Conservation (phyloP, 106 monocot genomes). For the Dendrobium nobile region DNA sequence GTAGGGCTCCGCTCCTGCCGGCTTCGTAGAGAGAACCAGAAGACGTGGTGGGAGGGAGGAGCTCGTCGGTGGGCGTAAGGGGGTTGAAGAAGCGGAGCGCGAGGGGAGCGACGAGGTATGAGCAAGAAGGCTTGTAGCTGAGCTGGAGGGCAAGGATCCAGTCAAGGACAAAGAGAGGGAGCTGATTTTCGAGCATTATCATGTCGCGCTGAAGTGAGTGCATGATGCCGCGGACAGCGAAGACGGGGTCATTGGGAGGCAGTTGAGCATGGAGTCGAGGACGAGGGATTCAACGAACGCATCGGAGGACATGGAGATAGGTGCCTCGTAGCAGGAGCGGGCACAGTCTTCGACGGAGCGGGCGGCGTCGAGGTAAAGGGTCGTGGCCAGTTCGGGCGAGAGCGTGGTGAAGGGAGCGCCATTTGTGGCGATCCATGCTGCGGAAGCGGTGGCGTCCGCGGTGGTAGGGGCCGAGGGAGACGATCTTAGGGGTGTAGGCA, state of each 20-base stretch:
- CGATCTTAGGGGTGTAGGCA: too few species aligned
- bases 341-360: too few species aligned
- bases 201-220: slow-evolving; percentile 68
- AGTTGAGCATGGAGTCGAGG: slow-evolving; percentile 54
- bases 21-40: slow-evolving; percentile 13
- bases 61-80: slow-evolving; percentile 66
- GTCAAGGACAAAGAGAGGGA: slow-evolving; percentile 81
- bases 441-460: too few species aligned
- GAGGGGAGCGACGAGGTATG: slow-evolving; percentile 32
- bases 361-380: too few species aligned
- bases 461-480: too few species aligned
- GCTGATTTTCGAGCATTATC: slow-evolving; percentile 90
- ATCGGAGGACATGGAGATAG: slow-evolving; percentile 27
- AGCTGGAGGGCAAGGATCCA: slow-evolving; percentile 48
- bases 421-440: too few species aligned
- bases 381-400: too few species aligned
- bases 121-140: slow-evolving; percentile 21
- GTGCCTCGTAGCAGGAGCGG: too few species aligned
- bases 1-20: slow-evolving; percentile 27
- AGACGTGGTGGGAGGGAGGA: slow-evolving; percentile 22
- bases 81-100: slow-evolving; percentile 71
- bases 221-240: slow-evolving; percentile 64
- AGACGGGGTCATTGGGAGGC: slow-evolving; percentile 59
- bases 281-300: slow-evolving; percentile 11
- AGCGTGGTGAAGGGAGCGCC: too few species aligned